Base-by-base conservation (phyloP, 495 filamentous ascomycete genomes). In the Neurospora sp. region DNA sequence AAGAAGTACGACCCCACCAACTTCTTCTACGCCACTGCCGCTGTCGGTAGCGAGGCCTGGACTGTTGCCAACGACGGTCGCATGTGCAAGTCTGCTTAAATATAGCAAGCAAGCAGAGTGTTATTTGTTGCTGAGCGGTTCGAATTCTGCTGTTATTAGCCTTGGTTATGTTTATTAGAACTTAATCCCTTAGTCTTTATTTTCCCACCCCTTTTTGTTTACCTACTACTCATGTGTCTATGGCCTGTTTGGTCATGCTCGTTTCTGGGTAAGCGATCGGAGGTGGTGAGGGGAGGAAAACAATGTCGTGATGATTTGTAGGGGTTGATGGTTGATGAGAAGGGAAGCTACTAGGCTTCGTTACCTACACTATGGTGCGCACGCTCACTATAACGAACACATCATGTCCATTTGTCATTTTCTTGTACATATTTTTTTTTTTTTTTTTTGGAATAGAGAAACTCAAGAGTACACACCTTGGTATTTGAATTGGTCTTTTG, bases 1-100 rank as follows among this genome's bases (percentile, higher is more conserved):
- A 75, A 78, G 68, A 83, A 79, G 71, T 86, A 83, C 44, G 88
- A 90, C 72, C 87, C 88, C 0, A 79, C 79, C 10, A 75, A 77
- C 42, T 74, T 87, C 38, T 89, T 90, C 69, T 89, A 86, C 72
- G 86, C 81, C 7, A 73, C 73, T 39, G 85, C 81, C 5, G 84
- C 80, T 68, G 87, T 89, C 0, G 87, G 85, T 35, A 81, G 77
- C 35, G 81, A 83, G 71, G 68, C 22, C 9, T 82, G 81, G 80
- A 39, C 1, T 4, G 69, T 77, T 2, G 53, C 39, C 16, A 72
- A 71, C 18, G 70, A 78, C 18, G 79, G 81, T 4, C 71, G 77
- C 45, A 72, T 83, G 74, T 82, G 81, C 71, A 74, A 38, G 70
- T 38, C 68, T 45, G 73, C 45, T 68, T 76, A 68, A 61, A 35